Evolutionary conservation across 2,329 filamentous ascomycete genomes (phyloP).

Genomic region (Chrysoporthe cubensis): DNA sequence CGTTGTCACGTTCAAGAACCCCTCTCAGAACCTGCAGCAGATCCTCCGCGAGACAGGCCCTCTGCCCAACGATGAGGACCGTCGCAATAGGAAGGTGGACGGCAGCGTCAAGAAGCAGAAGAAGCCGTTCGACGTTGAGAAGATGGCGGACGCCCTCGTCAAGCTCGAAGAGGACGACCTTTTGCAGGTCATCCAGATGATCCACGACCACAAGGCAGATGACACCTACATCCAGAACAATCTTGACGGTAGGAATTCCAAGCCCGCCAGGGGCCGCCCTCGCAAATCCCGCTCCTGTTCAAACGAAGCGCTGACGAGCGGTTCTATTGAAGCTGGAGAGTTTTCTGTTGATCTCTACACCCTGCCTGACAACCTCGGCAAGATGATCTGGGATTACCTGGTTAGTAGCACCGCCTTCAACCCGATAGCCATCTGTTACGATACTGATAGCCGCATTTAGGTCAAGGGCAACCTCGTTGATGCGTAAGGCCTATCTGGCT

Average conservation of each 20-base stretch:
- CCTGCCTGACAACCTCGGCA: conserved; percentile 85
- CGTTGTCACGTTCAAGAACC: conserved; percentile 86
- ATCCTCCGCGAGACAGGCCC: conserved; percentile 82
- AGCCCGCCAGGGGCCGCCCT: conserved; percentile 13
- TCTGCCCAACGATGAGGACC: conserved; percentile 74
- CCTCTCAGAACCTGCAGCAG: conserved; percentile 81
- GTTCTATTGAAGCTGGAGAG: conserved; percentile 70
- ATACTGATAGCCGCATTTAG: conserved; percentile 13
- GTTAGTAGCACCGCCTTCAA: conserved; percentile 40
- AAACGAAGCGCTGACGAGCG: conserved; percentile 15
- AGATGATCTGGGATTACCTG: conserved; percentile 92
- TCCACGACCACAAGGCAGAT: conserved; percentile 93
- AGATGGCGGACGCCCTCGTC: conserved; percentile 88
- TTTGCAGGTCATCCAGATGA: conserved; percentile 93
- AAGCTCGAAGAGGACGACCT: conserved; percentile 92
- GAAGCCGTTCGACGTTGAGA: conserved; percentile 83
- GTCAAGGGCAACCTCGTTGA: conserved; percentile 27
- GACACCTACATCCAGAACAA: conserved; percentile 98
- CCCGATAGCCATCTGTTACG: no score
- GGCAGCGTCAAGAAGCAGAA: conserved; percentile 77
- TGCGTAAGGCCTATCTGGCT: conserved; percentile 1
- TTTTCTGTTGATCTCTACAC: conserved; percentile 99
- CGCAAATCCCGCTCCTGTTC: conserved; percentile 20
- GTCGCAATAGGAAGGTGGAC: conserved; percentile 66
- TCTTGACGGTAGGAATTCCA: conserved; percentile 76